These are phyloP conservation scores for Laburnicola sp. DNA, from an alignment of 2,329 filamentous ascomycete genomes.

Conservation along the genomic window DNA sequence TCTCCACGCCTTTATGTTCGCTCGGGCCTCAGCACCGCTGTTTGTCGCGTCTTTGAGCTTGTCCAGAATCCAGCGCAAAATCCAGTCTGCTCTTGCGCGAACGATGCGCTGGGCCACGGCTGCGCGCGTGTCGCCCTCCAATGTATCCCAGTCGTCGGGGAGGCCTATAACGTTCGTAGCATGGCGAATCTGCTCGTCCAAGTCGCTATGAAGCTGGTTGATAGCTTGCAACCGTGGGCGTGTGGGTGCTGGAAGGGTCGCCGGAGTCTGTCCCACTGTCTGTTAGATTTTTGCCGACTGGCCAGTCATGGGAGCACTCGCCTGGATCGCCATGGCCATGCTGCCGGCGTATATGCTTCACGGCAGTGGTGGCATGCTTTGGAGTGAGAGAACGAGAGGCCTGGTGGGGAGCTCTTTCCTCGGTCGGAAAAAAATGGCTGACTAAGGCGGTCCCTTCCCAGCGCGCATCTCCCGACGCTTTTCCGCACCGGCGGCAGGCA, in stretches of 20 bases:
- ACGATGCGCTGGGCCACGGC: conserved; percentile 21
- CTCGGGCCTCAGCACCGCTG: conserved; percentile 44
- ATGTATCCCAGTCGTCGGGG: conserved; percentile 32
- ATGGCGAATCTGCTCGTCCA: conserved; percentile 48
- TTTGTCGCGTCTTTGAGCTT: conserved; percentile 54
- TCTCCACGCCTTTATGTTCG: conserved; percentile 56
- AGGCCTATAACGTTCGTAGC: conserved; percentile 46
- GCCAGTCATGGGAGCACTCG: conserved; percentile 10
- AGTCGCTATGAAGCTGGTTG: conserved; percentile 42
- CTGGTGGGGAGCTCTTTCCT: conserved; percentile 10
- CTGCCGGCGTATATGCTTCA: conserved; percentile 7
- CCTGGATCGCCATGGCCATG: conserved; percentile 30
- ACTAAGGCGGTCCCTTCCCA: conserved; percentile 13
- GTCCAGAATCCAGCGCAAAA: conserved; percentile 67
- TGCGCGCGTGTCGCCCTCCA: conserved; percentile 14
- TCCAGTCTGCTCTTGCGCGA: conserved; percentile 62
- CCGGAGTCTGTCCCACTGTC: conserved; percentile 13
- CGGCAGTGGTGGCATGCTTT: conserved; percentile 10
- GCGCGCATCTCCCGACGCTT: conserved; percentile 14
- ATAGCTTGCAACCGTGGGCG: conserved; percentile 46
- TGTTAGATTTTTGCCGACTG: background rate
- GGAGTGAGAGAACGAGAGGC: conserved; percentile 4
- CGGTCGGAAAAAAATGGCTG: conserved; percentile 26
- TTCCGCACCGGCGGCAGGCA: conserved; percentile 19
- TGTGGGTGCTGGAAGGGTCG: conserved; percentile 29